Evolutionary conservation across 805 yeast genomes (phyloP).

Genomic region (Zygotorulaspora sp.): DNA sequence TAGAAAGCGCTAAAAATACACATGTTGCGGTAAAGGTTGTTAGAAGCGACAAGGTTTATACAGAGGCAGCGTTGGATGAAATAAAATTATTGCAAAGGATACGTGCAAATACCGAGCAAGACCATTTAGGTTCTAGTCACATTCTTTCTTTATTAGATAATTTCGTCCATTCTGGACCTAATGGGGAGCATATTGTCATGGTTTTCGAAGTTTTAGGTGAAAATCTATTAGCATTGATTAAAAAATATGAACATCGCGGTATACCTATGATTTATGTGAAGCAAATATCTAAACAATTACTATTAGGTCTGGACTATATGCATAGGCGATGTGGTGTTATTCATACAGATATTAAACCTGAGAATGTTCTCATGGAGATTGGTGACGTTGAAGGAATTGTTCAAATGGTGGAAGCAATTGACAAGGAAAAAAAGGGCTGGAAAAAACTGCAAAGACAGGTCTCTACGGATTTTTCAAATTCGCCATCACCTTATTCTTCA

Average conservation of each 20-base stretch:
- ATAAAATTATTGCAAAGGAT: constrained; percentile 70
- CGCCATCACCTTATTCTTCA: constrained; percentile 8
- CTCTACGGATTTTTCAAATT: constrained; percentile 22
- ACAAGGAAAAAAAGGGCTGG: constrained; percentile 44
- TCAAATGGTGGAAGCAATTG: constrained; percentile 56
- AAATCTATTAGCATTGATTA: constrained; percentile 77
- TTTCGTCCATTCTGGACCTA: constrained; percentile 81
- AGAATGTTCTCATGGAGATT: constrained; percentile 72
- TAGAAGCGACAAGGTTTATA: constrained; percentile 81
- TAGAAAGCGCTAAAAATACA: constrained; percentile 40
- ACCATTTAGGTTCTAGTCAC: constrained; percentile 78
- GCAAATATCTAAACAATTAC: constrained; percentile 73
- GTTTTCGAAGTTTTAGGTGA: constrained; percentile 97
- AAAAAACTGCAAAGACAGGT: constrained; percentile 41
- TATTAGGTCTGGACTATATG: constrained; percentile 60
- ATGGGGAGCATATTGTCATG: constrained; percentile 94
- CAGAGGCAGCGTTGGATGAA: constrained; percentile 94
- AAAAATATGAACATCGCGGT: constrained; percentile 71
- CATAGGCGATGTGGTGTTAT: constrained; percentile 66
- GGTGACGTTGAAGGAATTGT: constrained; percentile 80
- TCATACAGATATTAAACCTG: constrained; percentile 75
- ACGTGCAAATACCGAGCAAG: constrained; percentile 36
- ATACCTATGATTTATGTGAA: constrained; percentile 73
- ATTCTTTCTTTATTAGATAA: constrained; percentile 78
- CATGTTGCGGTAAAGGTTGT: constrained; percentile 96